Evolutionary conservation across 2,329 filamentous ascomycete genomes (phyloP).

Genomic region (Penicillium thymicola): DNA sequence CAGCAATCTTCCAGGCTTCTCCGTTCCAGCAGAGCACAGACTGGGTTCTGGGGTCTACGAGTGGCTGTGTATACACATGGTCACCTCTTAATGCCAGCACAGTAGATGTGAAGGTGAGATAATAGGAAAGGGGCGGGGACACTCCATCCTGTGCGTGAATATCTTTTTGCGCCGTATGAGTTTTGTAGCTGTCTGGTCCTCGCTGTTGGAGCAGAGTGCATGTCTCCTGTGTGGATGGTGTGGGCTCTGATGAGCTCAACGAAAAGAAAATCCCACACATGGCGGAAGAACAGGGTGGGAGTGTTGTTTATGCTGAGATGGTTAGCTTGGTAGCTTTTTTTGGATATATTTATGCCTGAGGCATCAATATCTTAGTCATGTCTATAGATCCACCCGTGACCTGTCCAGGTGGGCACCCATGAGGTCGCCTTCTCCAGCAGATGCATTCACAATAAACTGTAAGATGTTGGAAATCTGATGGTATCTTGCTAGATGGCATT

Average conservation of each 20-base stretch:
- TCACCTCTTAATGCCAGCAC: constrained; percentile 87
- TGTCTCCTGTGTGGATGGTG: constrained; percentile 34
- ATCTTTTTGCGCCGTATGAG: constrained; percentile 28
- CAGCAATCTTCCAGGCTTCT: constrained; percentile 78
- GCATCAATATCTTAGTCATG: constrained; percentile 16
- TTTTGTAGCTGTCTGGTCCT: constrained; percentile 45
- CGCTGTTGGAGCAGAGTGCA: constrained; percentile 37
- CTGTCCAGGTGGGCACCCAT: not conserved
- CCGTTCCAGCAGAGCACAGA: constrained; percentile 94
- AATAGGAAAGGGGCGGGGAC: constrained; percentile 30
- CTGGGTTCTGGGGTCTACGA: constrained; percentile 54
- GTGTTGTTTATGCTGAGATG: not conserved
- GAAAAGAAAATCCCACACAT: constrained; percentile 56
- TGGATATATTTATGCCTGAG: constrained; percentile 9
- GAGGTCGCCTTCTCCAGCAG: not conserved
- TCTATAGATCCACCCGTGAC: not conserved
- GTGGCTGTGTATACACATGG: constrained; percentile 68
- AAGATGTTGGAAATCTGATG: not conserved
- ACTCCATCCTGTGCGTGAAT: constrained; percentile 18
- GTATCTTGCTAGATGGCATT: not conserved
- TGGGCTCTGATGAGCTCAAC: constrained; percentile 34
- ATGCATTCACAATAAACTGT: not conserved
- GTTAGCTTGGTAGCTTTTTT: constrained; percentile 5
- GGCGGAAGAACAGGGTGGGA: constrained; percentile 12
- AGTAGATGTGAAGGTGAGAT: constrained; percentile 70